Percentiles rank a stretch among this genome's conserved stretches.
These are phyloP conservation scores for Penstemon eatonii DNA, from an alignment of 257 asterid genomes.

Conservation along the genomic window DNA sequence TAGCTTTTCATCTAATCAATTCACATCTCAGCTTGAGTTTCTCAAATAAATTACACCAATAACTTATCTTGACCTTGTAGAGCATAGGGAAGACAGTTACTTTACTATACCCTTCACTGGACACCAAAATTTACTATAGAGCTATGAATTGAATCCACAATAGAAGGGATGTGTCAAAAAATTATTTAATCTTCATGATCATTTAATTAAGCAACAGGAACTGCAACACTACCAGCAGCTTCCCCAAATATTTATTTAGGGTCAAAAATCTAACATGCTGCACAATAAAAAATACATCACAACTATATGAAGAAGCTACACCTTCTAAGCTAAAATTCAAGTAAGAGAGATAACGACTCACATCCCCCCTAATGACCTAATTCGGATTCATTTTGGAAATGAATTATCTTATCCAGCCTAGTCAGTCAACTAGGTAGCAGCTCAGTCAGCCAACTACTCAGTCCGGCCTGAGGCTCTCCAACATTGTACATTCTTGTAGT, in stretches of 20 bases:
- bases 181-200: not conserved
- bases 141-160: slow-evolving; percentile 17
- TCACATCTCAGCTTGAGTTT: not conserved
- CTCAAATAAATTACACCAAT: not conserved
- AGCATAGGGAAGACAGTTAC: not conserved
- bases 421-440: too few species aligned
- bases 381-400: too few species aligned
- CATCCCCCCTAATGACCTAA: too few species aligned
- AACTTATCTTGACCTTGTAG: slow-evolving; percentile 7
- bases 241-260: not conserved
- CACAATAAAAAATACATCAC: slow-evolving; percentile 3
- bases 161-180: not conserved
- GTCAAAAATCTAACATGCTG: not conserved
- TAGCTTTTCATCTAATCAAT: not conserved
- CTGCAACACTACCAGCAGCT: not conserved
- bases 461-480: too few species aligned
- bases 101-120: slow-evolving; percentile 9
- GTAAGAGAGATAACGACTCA: slow-evolving; percentile 12
- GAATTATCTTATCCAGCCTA: too few species aligned
- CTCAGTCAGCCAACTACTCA: too few species aligned
- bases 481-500: too few species aligned
- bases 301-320: slow-evolving; percentile 16
- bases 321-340: slow-evolving; percentile 7
- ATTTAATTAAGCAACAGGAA: not conserved
- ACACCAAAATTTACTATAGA: slow-evolving; percentile 13